Conservation (phyloP, 1,139 yeast species). For the Petasospora rhodanensis region DNA sequence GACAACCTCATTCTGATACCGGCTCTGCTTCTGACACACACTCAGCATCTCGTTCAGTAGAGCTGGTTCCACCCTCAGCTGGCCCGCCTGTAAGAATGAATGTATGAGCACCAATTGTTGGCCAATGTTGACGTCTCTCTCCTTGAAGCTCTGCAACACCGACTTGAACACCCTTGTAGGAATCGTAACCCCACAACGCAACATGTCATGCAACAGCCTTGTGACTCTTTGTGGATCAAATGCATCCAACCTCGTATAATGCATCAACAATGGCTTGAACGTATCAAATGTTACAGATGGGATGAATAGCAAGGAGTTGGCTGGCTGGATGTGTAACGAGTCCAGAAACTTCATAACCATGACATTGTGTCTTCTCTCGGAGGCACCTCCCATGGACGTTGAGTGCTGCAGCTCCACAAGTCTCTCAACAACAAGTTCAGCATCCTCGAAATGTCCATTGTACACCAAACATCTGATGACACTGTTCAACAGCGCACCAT, state of each 20-base stretch:
- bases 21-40: conserved; percentile 6
- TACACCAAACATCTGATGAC: conserved; percentile 7
- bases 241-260: conserved; percentile 3
- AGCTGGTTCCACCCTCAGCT: conserved; percentile 1
- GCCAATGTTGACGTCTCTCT: conserved; percentile 1
- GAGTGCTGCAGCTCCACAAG: neutral
- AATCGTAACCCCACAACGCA: neutral
- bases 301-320: conserved; percentile 4
- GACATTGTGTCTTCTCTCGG: conserved; percentile 8
- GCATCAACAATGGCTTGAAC: conserved; percentile 11
- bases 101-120: conserved; percentile 6
- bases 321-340: conserved; percentile 5
- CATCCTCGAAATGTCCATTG: conserved; percentile 6
- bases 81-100: conserved; percentile 1
- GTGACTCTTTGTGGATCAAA: conserved; percentile 9
- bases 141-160: conserved; percentile 1
- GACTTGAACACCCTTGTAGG: conserved; percentile 1
- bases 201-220: conserved; percentile 4
- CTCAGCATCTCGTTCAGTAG: conserved; percentile 4
- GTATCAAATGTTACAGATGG: conserved; percentile 15
- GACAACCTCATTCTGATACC: conserved; percentile 2
- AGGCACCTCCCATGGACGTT: conserved; percentile 1
- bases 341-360: conserved; percentile 12
- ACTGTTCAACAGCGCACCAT: conserved; percentile 8
- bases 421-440: conserved; percentile 4